Base-by-base conservation (phyloP, 306 rosid species). In the Lathyrus aphaca region DNA sequence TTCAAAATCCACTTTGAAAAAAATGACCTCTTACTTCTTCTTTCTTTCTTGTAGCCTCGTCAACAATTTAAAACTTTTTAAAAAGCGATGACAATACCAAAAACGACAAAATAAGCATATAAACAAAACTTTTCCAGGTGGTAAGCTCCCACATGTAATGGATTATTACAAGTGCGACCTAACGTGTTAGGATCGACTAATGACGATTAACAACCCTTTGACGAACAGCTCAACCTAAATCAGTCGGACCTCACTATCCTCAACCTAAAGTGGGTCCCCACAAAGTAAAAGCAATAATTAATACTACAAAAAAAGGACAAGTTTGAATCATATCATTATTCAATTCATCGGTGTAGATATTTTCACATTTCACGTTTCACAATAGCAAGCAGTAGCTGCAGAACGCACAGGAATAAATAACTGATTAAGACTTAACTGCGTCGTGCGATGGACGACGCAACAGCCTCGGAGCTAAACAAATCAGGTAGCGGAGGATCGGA, bases 401-500 rank as follows among this genome's bases (percentile, higher is more conserved):
- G 14, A 19, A 13, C 1, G 55, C 4, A 49, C 8, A 51, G 5
- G 13, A 19, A 51, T 21, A 13, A 19, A 51, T 21, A 54, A 55
- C 35, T 55, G 49, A 61, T 38, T 14, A 59, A 59, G 66, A 35
- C 8, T 6, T 5, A 60, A 10, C 14, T 2, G 37, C 6, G 46
- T 35, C 64, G 27, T 17, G 29, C 5, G 67, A 82, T 82, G 86
- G 82, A 82, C 66, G 73, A 77, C 11, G 14, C 16, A 23, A 68
- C 17, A 29, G 69, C 79, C 21, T 77, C 80, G 74, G 15, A 39
- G 56, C 5, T 71, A 74, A 53, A 16, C 74, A 63, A 73, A 12
- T 73, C 82, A 44, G 62, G 75, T 0, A 78, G 78, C 60, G 73
- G 71, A 72, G 59, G 67, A 19, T 79, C 79, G 71, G 82, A 78